A percentile compares a stretch with the other conserved stretches of the same genome.
Conservation (phyloP, 78 protist genomes). For the Pelomyxa schiedti region DNA sequence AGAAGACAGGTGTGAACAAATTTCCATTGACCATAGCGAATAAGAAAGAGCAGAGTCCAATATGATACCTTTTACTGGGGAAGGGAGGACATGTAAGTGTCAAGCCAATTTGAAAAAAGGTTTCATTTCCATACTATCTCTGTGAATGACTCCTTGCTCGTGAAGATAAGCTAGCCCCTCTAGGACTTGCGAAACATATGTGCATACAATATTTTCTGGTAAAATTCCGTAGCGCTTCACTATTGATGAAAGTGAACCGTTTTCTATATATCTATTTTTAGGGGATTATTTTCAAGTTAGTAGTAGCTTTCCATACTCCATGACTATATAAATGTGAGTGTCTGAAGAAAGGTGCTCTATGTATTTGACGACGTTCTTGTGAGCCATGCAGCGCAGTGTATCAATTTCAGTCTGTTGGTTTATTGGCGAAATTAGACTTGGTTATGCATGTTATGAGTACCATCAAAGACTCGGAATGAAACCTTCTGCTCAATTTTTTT, state of each 20-base stretch:
- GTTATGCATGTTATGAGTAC: background rate
- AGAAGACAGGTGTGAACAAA: background rate
- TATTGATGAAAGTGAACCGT: background rate
- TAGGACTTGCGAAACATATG: background rate
- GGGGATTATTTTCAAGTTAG: too few relatives aligned
- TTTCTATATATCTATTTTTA: too few relatives aligned
- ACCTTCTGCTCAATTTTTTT: background rate
- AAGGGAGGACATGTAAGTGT: background rate
- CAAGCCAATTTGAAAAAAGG: background rate
- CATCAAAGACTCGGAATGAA: background rate
- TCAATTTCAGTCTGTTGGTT: background rate
- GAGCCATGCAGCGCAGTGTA: background rate
- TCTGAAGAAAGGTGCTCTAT: background rate
- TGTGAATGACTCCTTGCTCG: slow-evolving; percentile 4
- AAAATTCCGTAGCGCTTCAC: background rate
- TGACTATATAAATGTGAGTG: background rate
- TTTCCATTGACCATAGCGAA: background rate
- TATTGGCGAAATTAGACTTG: background rate
- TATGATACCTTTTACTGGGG: too few relatives aligned
- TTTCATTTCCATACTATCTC: slow-evolving; percentile 18
- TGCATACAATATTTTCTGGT: background rate
- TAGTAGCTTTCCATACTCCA: too few relatives aligned
- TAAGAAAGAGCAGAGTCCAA: background rate
- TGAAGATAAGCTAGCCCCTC: slow-evolving; percentile 21
- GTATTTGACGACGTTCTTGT: background rate